Evolutionary conservation across 768 basidiomycete genomes (phyloP), one percentile per base, ranked within the genome.

Genomic region (Tulasnella sp.): DNA sequence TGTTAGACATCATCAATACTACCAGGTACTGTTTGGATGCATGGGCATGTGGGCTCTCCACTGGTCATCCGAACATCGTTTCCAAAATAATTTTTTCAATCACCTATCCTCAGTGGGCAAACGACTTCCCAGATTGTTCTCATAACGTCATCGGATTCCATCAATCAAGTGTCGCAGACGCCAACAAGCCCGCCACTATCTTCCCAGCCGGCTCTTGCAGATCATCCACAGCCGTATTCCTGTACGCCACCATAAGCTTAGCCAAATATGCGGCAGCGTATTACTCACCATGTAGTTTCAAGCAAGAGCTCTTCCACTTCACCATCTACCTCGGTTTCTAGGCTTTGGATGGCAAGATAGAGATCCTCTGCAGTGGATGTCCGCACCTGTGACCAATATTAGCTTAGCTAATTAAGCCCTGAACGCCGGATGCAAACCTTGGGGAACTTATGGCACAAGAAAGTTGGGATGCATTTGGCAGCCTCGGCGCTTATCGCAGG

Each of bases 391-490:
- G 9, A n/a, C 11, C 32, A 3, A 19, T 23, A 29, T 32, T 34
- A 38, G 38, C 38, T 60, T 45, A 21, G 55, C 32, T 27, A 34
- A 34, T 38, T 58, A 42, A 65, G 54, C 63, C 43, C 45, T 47
- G 44, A 56, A 38, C 17, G 27, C 21, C 24, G 26, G n/a, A 42
- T 34, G 70, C 76, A 67, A 67, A 92, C 93, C 72, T 78, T 83
- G 43, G 93, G 91, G 71, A 86, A 91, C 54, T 78, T 75, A 70
- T 97, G 93, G 1, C 74, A 72, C 54, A 98, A 77, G 71, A 93
- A 93, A 21, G 76, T 69, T 2, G 68, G 67, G 3, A 96, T 68
- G 48, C 69, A 71, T 8, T 72, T 65, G 15, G 81, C 72, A 63
- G 69, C 70, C 19, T 62, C 65, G 74, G 78, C 21, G 61, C 74